Evolutionary conservation across 2,329 filamentous ascomycete genomes (phyloP).

Genomic region (Mycosphaerella sp.): DNA sequence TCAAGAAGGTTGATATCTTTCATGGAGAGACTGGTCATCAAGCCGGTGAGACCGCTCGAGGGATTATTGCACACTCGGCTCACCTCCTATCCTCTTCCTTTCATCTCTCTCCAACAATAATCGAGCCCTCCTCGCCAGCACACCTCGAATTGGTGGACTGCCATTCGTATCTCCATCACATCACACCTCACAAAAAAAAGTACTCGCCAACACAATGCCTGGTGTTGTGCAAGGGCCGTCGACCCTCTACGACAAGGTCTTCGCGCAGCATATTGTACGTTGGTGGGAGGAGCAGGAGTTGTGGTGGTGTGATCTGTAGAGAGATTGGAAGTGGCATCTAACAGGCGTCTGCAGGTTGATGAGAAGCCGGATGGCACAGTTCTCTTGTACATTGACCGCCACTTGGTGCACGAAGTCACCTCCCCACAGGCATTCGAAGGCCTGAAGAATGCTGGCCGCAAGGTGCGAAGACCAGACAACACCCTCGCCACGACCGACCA

Average conservation of each 20-base stretch:
- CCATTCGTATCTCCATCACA: neutral
- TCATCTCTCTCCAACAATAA: neutral
- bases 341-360: conserved; percentile 50
- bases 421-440: conserved; percentile 98
- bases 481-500: conserved; percentile 95
- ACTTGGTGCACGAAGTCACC: conserved; percentile 97
- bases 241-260: conserved; percentile 82
- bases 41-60: too few relatives aligned
- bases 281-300: neutral
- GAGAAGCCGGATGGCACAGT: conserved; percentile 91
- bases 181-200: neutral
- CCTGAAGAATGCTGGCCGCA: conserved; percentile 77
- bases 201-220: conserved; percentile 23
- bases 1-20: too few relatives aligned
- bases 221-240: conserved; percentile 30
- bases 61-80: too few relatives aligned
- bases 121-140: neutral
- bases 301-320: too few relatives aligned
- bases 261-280: conserved; percentile 72
- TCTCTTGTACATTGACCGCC: conserved; percentile 89
- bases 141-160: too few relatives aligned
- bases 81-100: neutral
- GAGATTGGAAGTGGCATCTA: neutral
- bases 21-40: too few relatives aligned
- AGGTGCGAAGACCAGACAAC: conserved; percentile 90